These are phyloP conservation scores for Aspergillus fischeri DNA, from an alignment of 2,329 filamentous ascomycete genomes.

Conservation along the genomic window DNA sequence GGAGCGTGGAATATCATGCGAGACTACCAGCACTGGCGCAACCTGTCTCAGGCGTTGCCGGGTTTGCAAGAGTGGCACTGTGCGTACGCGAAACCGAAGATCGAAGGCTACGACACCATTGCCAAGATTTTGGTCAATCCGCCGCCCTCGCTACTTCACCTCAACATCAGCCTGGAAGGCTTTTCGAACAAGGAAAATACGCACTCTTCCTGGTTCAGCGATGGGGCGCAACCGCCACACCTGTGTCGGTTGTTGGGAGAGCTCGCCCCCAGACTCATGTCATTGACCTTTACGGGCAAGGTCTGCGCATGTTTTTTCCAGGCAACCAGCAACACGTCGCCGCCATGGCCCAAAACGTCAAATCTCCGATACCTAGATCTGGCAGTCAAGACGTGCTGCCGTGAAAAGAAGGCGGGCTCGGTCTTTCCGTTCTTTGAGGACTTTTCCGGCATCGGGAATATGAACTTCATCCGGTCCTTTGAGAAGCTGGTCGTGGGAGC, in stretches of 20 bases:
- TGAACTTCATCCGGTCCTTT: slow-evolving; percentile 68
- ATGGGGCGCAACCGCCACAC: slow-evolving; percentile 53
- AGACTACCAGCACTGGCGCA: slow-evolving; percentile 58
- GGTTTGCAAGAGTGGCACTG: slow-evolving; percentile 56
- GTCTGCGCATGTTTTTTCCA: slow-evolving; percentile 68
- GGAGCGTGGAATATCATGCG: slow-evolving; percentile 76
- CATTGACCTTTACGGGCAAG: slow-evolving; percentile 68
- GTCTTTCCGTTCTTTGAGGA: slow-evolving; percentile 53
- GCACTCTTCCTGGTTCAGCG: slow-evolving; percentile 48
- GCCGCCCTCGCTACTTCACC: slow-evolving; percentile 55
- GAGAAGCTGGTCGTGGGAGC: slow-evolving; percentile 64
- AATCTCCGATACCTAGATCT: slow-evolving; percentile 64
- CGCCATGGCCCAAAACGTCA: slow-evolving; percentile 42
- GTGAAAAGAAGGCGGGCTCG: slow-evolving; percentile 31
- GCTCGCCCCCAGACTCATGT: slow-evolving; percentile 59
- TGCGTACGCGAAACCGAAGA: slow-evolving; percentile 64
- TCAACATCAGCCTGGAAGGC: slow-evolving; percentile 67
- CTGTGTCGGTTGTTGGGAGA: slow-evolving; percentile 63
- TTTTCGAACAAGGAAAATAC: slow-evolving; percentile 64
- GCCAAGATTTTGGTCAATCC: slow-evolving; percentile 58
- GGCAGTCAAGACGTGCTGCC: slow-evolving; percentile 71
- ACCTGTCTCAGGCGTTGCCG: slow-evolving; percentile 60
- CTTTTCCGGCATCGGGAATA: slow-evolving; percentile 67
- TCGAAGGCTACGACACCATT: slow-evolving; percentile 68
- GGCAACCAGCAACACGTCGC: slow-evolving; percentile 48